These are phyloP conservation scores for Tulasnella sp. DNA, from an alignment of 768 basidiomycete species.

Conservation along the genomic window DNA sequence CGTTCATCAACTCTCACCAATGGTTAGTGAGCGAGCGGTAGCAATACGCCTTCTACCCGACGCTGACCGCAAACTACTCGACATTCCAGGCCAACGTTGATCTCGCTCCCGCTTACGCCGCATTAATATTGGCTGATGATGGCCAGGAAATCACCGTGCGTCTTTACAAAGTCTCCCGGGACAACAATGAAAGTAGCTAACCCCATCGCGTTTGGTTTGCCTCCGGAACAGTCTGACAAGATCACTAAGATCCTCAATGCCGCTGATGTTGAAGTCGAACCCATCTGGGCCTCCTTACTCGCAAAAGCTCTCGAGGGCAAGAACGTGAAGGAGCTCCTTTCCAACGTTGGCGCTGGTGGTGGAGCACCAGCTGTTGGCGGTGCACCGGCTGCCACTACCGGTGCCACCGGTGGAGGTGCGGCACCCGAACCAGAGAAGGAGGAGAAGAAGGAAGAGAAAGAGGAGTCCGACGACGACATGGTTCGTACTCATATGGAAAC, in stretches of 20 bases:
- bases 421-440: constrained; percentile 67
- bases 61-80: not conserved
- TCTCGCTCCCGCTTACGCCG: constrained; percentile 91
- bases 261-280: constrained; percentile 64
- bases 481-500: constrained; percentile 31
- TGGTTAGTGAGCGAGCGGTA: not conserved
- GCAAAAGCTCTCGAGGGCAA: constrained; percentile 98
- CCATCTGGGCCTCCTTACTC: constrained; percentile 96
- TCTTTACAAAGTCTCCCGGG: constrained; percentile 18
- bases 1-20: not conserved
- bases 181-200: not conserved
- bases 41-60: not conserved
- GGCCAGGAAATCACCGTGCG: constrained; percentile 93
- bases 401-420: constrained; percentile 48
- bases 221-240: constrained; percentile 68
- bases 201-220: constrained; percentile 3
- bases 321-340: constrained; percentile 90
- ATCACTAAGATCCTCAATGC: constrained; percentile 74
- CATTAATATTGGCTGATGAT: constrained; percentile 97
- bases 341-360: constrained; percentile 89
- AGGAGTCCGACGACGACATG: constrained; percentile 66
- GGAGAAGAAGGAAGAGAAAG: constrained; percentile 58
- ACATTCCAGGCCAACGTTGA: constrained; percentile 44
- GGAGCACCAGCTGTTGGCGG: constrained; percentile 61
- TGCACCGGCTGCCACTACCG: constrained; percentile 41